Percentiles rank a stretch among this genome's conserved stretches.
These are phyloP conservation scores for Emericellopsis atlantica DNA, from an alignment of 2,329 filamentous ascomycete species.

Conservation along the genomic window DNA sequence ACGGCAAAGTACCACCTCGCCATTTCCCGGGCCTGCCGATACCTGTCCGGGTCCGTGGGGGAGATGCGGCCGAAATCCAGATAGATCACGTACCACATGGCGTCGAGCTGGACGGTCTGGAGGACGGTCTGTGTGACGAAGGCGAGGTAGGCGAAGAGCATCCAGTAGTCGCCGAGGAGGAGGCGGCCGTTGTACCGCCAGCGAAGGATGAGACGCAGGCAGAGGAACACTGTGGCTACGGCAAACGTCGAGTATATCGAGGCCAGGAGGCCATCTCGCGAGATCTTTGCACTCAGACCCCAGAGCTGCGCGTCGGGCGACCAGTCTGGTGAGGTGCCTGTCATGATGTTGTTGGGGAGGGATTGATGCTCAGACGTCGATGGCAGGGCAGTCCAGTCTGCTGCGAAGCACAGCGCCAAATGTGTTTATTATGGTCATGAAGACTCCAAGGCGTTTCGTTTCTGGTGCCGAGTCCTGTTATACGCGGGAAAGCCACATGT, in stretches of 20 bases:
- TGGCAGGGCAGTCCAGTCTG: too few relatives aligned
- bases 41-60: slow-evolving; percentile 1
- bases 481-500: too few relatives aligned
- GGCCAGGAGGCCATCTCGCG: slow-evolving; percentile 8
- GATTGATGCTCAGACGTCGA: too few relatives aligned
- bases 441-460: too few relatives aligned
- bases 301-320: not conserved
- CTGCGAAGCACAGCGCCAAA: too few relatives aligned
- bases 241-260: slow-evolving; percentile 14
- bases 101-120: slow-evolving; percentile 7
- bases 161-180: slow-evolving; percentile 15
- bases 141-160: slow-evolving; percentile 12
- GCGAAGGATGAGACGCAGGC: slow-evolving; percentile 12
- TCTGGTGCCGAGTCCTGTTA: too few relatives aligned
- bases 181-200: slow-evolving; percentile 8
- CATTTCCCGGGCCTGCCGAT: not conserved
- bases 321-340: not conserved
- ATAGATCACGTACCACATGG: slow-evolving; percentile 8
- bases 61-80: slow-evolving; percentile 4
- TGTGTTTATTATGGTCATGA: too few relatives aligned
- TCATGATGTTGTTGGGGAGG: not conserved
- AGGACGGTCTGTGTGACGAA: slow-evolving; percentile 9
- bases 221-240: slow-evolving; percentile 12
- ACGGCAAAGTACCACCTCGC: slow-evolving; percentile 8
- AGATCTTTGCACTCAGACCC: not conserved